Evolutionary conservation across 345 rosid genomes (phyloP), one percentile per base, ranked within the genome.

Genomic region (Brassica nigra): DNA sequence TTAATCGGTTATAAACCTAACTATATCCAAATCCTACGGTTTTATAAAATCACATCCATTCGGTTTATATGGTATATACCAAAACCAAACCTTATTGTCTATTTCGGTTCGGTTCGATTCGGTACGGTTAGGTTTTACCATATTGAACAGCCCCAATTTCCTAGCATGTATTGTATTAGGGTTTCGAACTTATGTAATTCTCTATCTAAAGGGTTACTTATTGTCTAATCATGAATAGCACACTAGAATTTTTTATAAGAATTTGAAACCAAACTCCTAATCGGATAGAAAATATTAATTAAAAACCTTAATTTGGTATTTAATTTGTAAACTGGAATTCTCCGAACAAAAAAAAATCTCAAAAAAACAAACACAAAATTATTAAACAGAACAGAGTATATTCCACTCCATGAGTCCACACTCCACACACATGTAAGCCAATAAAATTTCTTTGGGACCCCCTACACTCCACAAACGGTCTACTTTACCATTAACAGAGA

Each of bases 401-500:
- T 42, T 10, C 54, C 15, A 11, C 54, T 47, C 52, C 52, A 44
- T 11, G 52, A 44, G 52, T 44, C 47, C 49, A 10, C 42, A 7
- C 12, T 39, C 16, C 54, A 47, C 54, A 47, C 54, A 47, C 54
- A 47, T 44, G 54, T 11, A 11, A 18, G 15, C 54, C 54, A 47
- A 47, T 47, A 47, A 14, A 11, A 47, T 47, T 11, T 47, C 54
- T 5, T 47, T 47, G 54, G 54, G 54, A 47, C 54, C 54, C 54
- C 12, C 54, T 47, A 47, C 15, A 47, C 54, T 47, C 54, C 54
- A 47, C 5, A 47, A 23, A 14, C 20, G 34, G 74, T 54, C 74
- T 31, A 37, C 55, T 54, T 39, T 59, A 74, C 49, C 34, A 5
- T 75, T 66, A 75, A 63, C 47, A 23, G 70, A 47, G 77, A 16